These are phyloP conservation scores for Saturnispora kantuleensis DNA, from an alignment of 805 yeast species.

Conservation along the genomic window DNA sequence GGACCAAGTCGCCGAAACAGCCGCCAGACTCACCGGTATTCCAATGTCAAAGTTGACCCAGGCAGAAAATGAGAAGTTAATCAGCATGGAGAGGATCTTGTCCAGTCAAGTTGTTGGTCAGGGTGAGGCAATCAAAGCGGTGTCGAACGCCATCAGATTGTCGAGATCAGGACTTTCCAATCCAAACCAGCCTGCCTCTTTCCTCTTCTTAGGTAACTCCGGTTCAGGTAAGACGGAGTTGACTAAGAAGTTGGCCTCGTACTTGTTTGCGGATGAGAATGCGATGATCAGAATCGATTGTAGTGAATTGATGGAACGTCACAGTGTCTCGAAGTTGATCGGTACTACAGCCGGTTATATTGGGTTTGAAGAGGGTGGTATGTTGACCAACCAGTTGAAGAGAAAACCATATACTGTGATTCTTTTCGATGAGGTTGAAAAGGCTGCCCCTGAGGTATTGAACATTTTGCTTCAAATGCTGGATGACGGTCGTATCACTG, in stretches of 20 bases:
- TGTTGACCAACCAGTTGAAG: slow-evolving; percentile 82
- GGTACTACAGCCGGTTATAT: slow-evolving; percentile 98
- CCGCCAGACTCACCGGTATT: slow-evolving; percentile 92
- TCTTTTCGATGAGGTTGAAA: slow-evolving; percentile 94
- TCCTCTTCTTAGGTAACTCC: slow-evolving; percentile 86
- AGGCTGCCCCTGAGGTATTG: slow-evolving; percentile 96
- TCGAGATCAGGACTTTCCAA: slow-evolving; percentile 91
- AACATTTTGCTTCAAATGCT: slow-evolving; percentile 85
- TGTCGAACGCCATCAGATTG: slow-evolving; percentile 87
- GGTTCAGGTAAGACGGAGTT: slow-evolving; percentile 98
- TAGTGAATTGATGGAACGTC: slow-evolving; percentile 90
- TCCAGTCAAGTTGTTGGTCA: slow-evolving; percentile 88
- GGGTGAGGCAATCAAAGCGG: slow-evolving; percentile 91
- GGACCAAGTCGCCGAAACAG: slow-evolving; percentile 76
- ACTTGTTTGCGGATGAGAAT: slow-evolving; percentile 89
- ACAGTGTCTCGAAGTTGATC: slow-evolving; percentile 86
- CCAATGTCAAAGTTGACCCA: slow-evolving; percentile 92
- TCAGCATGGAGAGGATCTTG: slow-evolving; percentile 86
- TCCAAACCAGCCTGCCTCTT: slow-evolving; percentile 94
- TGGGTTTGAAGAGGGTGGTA: slow-evolving; percentile 97
- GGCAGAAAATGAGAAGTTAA: slow-evolving; percentile 88
- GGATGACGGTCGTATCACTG: slow-evolving; percentile 94
- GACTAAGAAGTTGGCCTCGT: slow-evolving; percentile 94
- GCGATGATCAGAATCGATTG: slow-evolving; percentile 98
- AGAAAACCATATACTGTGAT: slow-evolving; percentile 95